Base-by-base conservation (phyloP, 345 rosid species). In the Lepidium africanum region DNA sequence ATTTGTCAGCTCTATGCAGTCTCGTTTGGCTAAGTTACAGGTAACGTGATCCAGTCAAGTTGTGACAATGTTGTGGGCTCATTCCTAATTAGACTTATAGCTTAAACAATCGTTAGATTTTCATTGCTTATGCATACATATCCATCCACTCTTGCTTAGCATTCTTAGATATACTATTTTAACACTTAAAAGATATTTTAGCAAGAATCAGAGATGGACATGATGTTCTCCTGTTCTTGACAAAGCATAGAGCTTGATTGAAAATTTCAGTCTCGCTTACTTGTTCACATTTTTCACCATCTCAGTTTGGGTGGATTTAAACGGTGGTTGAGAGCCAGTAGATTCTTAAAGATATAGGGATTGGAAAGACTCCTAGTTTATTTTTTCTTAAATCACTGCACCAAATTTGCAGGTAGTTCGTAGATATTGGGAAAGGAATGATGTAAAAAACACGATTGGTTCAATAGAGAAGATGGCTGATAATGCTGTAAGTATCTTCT, bases 381-480 rank as follows among this genome's bases (percentile, higher is more conserved):
- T 23, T 9, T 8, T 40, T 3, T 79, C 23, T 63, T 79, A 47
- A 75, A 63, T 50, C 23, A 64, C 76, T 63, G 78, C 10, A 43
- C 47, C 30, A 45, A 32, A 61, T 75, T 47, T 83, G 50, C 78
- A 95, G 99, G 93, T 76, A 63, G 86, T 91, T 73, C 82, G 78
- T 77, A 84, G 96, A 80, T 86, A 78, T 65, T 95, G 99, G 97
- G 90, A 84, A 73, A 87, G 96, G 71, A 85, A 79, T 72, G 96
- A 91, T 79, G 70, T 91, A 17, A 95, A 83, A 70, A 96, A 91
- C 69, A 82, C 83, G 13, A 80, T 95, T 63, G 67, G 79, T 76
- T 84, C 88, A 37, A 79, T 89, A 84, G 96, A 87, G 78, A 91
- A 87, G 84, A 95, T 95, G 97, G 93, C 96, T 67, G 96, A 95